Percentiles rank a stretch among this genome's conserved stretches.
phyloP scores from a whole-genome alignment of 768 basidiomycete genomes.

The Leccinum variicolor region DNA sequence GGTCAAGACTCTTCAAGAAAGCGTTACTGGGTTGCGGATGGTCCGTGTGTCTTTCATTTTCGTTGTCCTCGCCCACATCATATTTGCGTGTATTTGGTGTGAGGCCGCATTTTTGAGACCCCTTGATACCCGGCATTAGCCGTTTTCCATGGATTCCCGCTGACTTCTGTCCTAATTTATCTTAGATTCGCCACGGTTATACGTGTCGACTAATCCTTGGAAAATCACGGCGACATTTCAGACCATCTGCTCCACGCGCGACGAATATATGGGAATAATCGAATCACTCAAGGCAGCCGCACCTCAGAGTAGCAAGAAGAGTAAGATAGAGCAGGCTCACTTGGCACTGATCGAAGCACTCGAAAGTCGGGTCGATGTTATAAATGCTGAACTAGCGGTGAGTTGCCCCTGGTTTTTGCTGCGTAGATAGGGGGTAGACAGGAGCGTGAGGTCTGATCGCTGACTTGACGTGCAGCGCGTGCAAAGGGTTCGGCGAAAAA shows the following conservation, averaged over 20 bases:
- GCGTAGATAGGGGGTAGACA: conserved; percentile 14
- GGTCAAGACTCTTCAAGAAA: conserved; percentile 75
- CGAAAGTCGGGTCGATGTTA: conserved; percentile 58
- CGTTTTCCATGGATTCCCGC: conserved; percentile 32
- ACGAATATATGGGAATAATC: conserved; percentile 67
- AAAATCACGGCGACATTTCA: conserved; percentile 79
- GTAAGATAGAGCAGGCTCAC: conserved; percentile 61
- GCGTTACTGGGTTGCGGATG: conserved; percentile 86
- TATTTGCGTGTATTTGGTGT: conserved; percentile 78
- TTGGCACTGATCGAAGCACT: conserved; percentile 56
- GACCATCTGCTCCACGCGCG: conserved; percentile 64
- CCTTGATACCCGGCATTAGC: conserved; percentile 36
- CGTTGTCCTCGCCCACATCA: conserved; percentile 29
- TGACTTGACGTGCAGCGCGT: conserved; percentile 53
- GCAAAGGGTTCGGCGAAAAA: conserved; percentile 63
- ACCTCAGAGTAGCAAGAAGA: conserved; percentile 49
- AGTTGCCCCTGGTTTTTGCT: conserved; percentile 33
- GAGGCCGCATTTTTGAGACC: conserved; percentile 45
- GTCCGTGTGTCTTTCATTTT: conserved; percentile 59
- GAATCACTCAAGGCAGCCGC: conserved; percentile 52
- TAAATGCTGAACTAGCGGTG: conserved; percentile 72
- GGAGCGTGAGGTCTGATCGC: conserved; percentile 17
- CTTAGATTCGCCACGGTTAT: conserved; percentile 82
- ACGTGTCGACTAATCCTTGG: conserved; percentile 86
- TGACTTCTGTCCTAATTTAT: conserved; percentile 32